phyloP scores from a whole-genome alignment of 2,329 filamentous ascomycete species.

The Fusarium abutilonis region DNA sequence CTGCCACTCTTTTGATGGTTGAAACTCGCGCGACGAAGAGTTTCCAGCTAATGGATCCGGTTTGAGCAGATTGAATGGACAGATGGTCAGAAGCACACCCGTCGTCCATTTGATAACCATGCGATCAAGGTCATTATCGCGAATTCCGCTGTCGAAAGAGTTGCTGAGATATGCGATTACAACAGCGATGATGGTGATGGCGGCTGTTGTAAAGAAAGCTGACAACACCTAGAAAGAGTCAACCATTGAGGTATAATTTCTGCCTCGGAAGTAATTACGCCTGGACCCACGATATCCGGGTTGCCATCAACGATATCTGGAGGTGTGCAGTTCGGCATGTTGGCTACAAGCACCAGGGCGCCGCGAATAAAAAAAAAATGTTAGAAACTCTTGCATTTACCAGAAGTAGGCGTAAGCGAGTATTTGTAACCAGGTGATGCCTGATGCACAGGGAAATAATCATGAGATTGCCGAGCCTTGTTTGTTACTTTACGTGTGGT shows the following conservation, averaged over 20 bases:
- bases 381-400: too few species aligned
- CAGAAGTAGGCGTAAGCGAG: neutral
- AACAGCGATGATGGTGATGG: neutral
- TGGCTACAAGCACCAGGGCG: neutral
- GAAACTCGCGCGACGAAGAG: neutral
- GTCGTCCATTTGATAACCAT: neutral
- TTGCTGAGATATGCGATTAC: neutral
- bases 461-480: too few species aligned
- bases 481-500: too few species aligned
- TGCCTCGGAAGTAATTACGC: neutral
- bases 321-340: neutral
- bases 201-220: conserved; percentile 1
- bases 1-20: neutral
- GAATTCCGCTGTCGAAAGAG: neutral
- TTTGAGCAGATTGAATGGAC: neutral
- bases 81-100: neutral
- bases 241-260: neutral
- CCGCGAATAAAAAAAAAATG: too few species aligned
- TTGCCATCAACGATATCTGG: neutral
- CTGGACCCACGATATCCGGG: neutral
- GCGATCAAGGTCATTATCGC: neutral
- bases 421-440: neutral
- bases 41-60: neutral
- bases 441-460: too few species aligned
- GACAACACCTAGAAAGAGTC: neutral